A percentile compares a stretch with the other conserved stretches of the same genome.
Evolutionary conservation across 139 green algal genomes (phyloP).

Genomic region (Zygnema cylindricum): DNA sequence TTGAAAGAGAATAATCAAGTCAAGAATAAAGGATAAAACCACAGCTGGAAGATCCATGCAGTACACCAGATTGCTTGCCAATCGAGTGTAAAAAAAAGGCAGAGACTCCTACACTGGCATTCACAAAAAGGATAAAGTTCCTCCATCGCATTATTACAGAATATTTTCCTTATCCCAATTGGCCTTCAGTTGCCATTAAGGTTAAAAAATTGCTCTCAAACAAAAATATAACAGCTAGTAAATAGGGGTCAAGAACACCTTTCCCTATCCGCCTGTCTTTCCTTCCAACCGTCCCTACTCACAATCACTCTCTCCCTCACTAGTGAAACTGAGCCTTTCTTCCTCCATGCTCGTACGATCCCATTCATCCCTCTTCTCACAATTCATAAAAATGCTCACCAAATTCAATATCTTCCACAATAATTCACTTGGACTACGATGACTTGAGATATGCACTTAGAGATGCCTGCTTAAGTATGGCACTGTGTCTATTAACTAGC

Average conservation of each 20-base stretch:
- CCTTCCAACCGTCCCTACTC: neutral
- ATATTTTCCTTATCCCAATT: neutral
- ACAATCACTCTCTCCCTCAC: neutral
- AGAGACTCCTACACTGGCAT: too few relatives aligned
- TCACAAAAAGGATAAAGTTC: too few relatives aligned
- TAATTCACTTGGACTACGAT: too few relatives aligned
- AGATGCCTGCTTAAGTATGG: too few relatives aligned
- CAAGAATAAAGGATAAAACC: too few relatives aligned
- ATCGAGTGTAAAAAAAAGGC: too few relatives aligned
- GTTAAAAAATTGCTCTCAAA: neutral
- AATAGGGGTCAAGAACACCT: constrained; percentile 7
- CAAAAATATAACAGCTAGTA: neutral
- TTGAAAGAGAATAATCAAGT: too few relatives aligned
- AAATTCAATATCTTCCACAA: neutral
- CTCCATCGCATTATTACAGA: neutral
- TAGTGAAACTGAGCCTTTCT: neutral
- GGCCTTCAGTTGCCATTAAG: neutral
- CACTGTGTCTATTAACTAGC: too few relatives aligned
- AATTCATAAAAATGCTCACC: neutral
- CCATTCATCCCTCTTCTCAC: neutral
- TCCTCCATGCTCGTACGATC: neutral
- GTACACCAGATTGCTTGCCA: too few relatives aligned
- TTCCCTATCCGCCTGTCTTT: too few relatives aligned
- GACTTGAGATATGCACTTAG: too few relatives aligned
- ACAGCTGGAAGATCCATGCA: too few relatives aligned